These are phyloP conservation scores for Ceratobasidium sp. DNA, from an alignment of 1,284 basidiomycete species.

Conservation along the genomic window DNA sequence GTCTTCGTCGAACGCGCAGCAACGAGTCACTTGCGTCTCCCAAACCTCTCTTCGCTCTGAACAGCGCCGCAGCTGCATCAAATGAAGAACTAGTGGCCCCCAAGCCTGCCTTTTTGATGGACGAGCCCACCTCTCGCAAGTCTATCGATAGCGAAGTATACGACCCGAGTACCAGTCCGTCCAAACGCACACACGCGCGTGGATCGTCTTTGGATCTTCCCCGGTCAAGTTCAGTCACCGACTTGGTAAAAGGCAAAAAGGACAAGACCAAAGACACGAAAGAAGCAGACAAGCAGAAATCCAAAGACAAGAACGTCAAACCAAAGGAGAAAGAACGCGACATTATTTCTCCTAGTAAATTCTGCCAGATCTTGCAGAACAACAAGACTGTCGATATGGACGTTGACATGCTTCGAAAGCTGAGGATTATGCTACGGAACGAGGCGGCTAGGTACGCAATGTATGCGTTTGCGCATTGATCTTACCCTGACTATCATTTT, in stretches of 20 bases:
- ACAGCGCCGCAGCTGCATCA: constrained; percentile 55
- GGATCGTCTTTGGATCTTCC: constrained; percentile 69
- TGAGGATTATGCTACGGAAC: constrained; percentile 83
- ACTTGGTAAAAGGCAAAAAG: constrained; percentile 37
- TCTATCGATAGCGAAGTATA: constrained; percentile 51
- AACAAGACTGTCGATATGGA: constrained; percentile 78
- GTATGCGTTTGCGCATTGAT: constrained; percentile 17
- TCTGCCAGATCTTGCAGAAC: constrained; percentile 72
- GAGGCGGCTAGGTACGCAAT: constrained; percentile 79
- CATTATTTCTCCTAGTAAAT: constrained; percentile 68
- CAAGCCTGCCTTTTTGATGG: constrained; percentile 57
- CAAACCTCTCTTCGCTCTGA: constrained; percentile 59
- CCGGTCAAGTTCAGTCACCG: constrained; percentile 42
- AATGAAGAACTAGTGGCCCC: constrained; percentile 22
- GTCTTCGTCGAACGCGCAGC: constrained; percentile 74
- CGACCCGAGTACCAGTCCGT: constrained; percentile 43
- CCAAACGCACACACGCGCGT: constrained; percentile 60
- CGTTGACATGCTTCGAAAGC: constrained; percentile 79
- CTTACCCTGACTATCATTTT: constrained; percentile 45
- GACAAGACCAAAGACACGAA: constrained; percentile 39
- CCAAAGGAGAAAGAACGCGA: constrained; percentile 59
- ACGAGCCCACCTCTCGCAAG: constrained; percentile 58
- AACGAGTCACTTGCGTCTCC: constrained; percentile 70
- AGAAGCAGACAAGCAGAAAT: constrained; percentile 36
- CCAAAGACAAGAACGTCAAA: constrained; percentile 61